Percentiles rank a stretch among this genome's conserved stretches.
These are phyloP conservation scores for Sungouiozyma intestinalis DNA, from an alignment of 805 yeast species.

Conservation along the genomic window DNA sequence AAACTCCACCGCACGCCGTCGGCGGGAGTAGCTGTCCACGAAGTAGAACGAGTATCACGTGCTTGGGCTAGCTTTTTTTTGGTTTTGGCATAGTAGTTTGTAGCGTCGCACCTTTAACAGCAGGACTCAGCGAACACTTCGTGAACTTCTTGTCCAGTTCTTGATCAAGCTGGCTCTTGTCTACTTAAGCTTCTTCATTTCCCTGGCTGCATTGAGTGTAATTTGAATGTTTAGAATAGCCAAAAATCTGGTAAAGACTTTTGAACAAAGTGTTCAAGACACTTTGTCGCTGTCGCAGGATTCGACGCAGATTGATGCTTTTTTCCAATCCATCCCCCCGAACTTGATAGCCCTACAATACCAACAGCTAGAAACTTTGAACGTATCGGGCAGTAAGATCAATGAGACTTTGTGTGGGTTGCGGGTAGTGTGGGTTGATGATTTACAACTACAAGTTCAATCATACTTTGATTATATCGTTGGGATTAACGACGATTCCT, in stretches of 20 bases:
- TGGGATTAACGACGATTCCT: conserved; percentile 65
- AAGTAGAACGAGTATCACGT: no score
- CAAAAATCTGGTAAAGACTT: conserved; percentile 45
- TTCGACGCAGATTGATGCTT: conserved; percentile 24
- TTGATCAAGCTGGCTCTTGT: no score
- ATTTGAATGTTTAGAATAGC: conserved; percentile 54
- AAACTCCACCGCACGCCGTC: no score
- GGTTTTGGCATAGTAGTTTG: no score
- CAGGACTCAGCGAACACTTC: no score
- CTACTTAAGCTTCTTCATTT: neutral
- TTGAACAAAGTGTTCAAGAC: conserved; percentile 36
- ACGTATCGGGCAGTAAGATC: conserved; percentile 3
- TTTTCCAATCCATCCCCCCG: conserved; percentile 30
- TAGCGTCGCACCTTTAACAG: no score
- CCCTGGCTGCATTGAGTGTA: no score
- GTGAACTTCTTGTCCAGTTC: no score
- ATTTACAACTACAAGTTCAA: conserved; percentile 49
- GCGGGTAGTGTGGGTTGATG: conserved; percentile 45
- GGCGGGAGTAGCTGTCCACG: no score
- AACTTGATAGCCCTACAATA: conserved; percentile 19
- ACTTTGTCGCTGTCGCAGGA: conserved; percentile 30
- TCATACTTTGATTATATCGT: conserved; percentile 82
- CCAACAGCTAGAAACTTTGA: neutral
- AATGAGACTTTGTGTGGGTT: conserved; percentile 38
- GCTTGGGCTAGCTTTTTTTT: no score